phyloP scores from a whole-genome alignment of 2,329 filamentous ascomycete genomes.

The Diaporthe capsici region DNA sequence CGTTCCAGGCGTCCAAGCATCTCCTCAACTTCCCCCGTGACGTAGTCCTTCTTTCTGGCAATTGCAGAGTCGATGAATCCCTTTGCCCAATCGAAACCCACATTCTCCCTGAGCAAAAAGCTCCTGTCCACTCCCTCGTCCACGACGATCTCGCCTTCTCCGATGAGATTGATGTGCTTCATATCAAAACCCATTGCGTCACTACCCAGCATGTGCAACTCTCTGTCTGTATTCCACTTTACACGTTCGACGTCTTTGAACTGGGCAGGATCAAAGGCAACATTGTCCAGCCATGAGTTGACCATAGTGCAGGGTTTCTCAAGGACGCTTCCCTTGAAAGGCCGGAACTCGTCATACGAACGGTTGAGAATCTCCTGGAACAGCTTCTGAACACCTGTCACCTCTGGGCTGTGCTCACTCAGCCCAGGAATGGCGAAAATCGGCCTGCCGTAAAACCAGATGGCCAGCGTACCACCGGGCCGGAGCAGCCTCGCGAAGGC shows the following conservation, averaged over 20 bases:
- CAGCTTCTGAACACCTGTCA: neutral
- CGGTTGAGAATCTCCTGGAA: neutral
- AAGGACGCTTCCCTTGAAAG: neutral
- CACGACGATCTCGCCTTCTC: neutral
- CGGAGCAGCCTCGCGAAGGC: neutral
- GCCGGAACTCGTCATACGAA: neutral
- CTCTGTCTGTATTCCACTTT: constrained; percentile 3
- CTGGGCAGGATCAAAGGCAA: neutral
- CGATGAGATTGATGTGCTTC: neutral
- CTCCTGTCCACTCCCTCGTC: neutral
- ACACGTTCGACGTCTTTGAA: neutral
- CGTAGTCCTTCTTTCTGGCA: neutral
- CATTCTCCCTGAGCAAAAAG: neutral
- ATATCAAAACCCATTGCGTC: neutral
- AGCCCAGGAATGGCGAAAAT: neutral
- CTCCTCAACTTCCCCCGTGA: neutral
- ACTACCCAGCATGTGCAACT: neutral
- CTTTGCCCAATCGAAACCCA: neutral
- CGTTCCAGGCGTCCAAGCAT: neutral
- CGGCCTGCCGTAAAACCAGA: neutral
- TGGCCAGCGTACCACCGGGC: neutral
- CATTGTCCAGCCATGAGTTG: neutral
- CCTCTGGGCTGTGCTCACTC: neutral
- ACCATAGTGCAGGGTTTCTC: neutral
- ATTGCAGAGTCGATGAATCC: neutral